phyloP scores from a whole-genome alignment of 129 eudicot genomes.

The Tanacetum coccineum region DNA sequence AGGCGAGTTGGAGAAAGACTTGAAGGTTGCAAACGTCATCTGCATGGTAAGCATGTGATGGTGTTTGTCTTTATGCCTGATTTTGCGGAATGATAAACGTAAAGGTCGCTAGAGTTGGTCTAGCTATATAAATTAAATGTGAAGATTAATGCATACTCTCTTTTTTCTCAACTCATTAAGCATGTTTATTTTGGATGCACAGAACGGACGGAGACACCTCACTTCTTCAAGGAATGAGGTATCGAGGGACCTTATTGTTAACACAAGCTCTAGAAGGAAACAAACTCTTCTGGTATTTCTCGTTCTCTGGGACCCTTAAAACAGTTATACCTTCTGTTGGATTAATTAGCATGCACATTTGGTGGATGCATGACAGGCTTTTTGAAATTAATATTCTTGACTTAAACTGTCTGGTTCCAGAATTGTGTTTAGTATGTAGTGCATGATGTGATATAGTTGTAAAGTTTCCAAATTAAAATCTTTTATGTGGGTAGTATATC shows the following conservation, averaged over 20 bases:
- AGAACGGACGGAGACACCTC: conserved; percentile 98
- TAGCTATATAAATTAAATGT: conserved; percentile 13
- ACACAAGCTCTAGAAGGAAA: conserved; percentile 72
- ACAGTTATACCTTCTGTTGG: conserved; percentile 9
- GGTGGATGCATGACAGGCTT: not conserved
- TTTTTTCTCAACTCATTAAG: conserved; percentile 17
- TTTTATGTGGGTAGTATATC: too few relatives aligned
- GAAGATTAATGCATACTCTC: conserved; percentile 5
- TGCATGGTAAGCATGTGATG: conserved; percentile 87
- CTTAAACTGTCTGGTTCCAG: not conserved
- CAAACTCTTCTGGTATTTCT: conserved; percentile 78
- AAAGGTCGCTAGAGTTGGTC: conserved; percentile 22
- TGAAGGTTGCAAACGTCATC: conserved; percentile 95
- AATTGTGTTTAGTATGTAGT: not conserved
- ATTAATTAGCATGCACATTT: conserved; percentile 14
- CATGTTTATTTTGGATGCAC: conserved; percentile 34
- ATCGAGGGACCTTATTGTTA: conserved; percentile 92
- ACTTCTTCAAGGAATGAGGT: conserved; percentile 94
- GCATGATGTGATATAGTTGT: conserved; percentile 8
- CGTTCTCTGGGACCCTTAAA: conserved; percentile 1
- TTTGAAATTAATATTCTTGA: conserved; percentile 7
- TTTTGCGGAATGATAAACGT: conserved; percentile 16
- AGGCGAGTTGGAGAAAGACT: conserved; percentile 89
- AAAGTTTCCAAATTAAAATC: not conserved
- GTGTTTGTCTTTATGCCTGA: conserved; percentile 11